These are phyloP conservation scores for Fusarium paranaense DNA, from an alignment of 2,329 filamentous ascomycete genomes.

Conservation along the genomic window DNA sequence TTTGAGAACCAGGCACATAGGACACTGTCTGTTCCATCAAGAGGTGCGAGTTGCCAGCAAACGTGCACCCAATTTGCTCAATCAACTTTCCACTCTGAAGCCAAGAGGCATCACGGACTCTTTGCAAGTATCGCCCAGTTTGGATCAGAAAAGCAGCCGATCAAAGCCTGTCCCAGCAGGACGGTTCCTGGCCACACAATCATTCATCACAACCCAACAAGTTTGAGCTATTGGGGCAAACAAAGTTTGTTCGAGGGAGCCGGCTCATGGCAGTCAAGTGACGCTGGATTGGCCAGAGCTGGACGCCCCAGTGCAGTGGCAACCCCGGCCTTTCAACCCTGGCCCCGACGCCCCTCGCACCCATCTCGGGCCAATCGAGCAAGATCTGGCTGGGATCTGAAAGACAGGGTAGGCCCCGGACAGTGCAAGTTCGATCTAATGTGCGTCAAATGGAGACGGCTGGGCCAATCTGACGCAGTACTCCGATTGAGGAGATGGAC, in stretches of 20 bases:
- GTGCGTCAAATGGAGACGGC: constrained; percentile 31
- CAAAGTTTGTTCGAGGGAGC: constrained; percentile 22
- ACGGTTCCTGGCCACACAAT: constrained; percentile 27
- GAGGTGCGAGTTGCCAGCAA: neutral
- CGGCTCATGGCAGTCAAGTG: constrained; percentile 7
- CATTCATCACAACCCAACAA: constrained; percentile 17
- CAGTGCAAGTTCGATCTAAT: constrained; percentile 40
- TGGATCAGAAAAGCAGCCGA: constrained; percentile 15
- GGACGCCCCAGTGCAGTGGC: constrained; percentile 36
- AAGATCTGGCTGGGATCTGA: constrained; percentile 38
- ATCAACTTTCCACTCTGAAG: neutral
- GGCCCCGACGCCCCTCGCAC: constrained; percentile 16
- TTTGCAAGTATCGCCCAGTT: constrained; percentile 16
- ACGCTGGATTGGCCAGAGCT: constrained; percentile 20
- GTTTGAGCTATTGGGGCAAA: constrained; percentile 23
- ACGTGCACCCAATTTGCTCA: neutral
- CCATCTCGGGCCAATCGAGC: constrained; percentile 30
- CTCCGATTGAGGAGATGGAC: constrained; percentile 13
- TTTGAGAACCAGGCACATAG: neutral
- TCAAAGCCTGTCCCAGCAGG: constrained; percentile 16
- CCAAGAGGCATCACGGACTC: constrained; percentile 8
- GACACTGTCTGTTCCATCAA: neutral
- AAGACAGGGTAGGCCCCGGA: constrained; percentile 39
- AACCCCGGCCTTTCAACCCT: constrained; percentile 20
- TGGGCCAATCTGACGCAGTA: constrained; percentile 26